Evolutionary conservation across 2,329 filamentous ascomycete species (phyloP).

Genomic region (Davidsoniella australis): DNA sequence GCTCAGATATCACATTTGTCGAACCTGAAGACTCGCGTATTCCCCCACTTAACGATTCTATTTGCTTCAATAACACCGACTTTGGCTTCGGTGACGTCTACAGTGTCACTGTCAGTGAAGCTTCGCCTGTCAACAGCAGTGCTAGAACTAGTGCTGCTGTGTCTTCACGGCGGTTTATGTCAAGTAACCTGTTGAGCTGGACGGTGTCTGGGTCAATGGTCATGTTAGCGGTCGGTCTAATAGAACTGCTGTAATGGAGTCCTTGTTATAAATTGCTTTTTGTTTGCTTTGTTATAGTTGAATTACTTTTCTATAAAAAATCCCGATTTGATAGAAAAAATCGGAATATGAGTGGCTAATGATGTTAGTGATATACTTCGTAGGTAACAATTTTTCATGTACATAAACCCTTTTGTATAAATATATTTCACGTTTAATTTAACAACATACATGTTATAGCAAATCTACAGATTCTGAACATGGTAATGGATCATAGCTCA

Average conservation of each 20-base stretch:
- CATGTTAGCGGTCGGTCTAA: neutral
- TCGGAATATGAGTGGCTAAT: too few relatives aligned
- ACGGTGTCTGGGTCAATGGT: neutral
- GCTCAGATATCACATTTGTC: conserved; percentile 67
- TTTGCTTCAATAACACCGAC: conserved; percentile 60
- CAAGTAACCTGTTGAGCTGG: neutral
- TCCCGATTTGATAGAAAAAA: too few relatives aligned
- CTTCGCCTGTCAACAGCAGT: conserved; percentile 8
- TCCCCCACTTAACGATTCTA: conserved; percentile 26
- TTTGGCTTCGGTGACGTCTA: conserved; percentile 55
- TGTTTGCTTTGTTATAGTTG: too few relatives aligned
- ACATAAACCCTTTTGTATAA: too few relatives aligned
- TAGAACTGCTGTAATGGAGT: neutral
- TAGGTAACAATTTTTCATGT: too few relatives aligned
- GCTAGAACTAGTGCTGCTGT: neutral
- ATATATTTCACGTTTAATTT: too few relatives aligned
- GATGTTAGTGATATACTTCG: too few relatives aligned
- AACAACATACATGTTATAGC: too few relatives aligned
- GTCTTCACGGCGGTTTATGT: neutral
- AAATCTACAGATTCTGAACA: too few relatives aligned
- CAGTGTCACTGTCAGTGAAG: conserved; percentile 13
- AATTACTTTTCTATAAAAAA: too few relatives aligned
- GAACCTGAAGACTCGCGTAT: conserved; percentile 37
- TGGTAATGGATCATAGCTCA: too few relatives aligned
- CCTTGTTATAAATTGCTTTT: neutral